Evolutionary conservation across 257 asterid genomes (phyloP), one percentile per base, ranked within the genome.

Genomic region (Ophiorrhiza pumila): DNA sequence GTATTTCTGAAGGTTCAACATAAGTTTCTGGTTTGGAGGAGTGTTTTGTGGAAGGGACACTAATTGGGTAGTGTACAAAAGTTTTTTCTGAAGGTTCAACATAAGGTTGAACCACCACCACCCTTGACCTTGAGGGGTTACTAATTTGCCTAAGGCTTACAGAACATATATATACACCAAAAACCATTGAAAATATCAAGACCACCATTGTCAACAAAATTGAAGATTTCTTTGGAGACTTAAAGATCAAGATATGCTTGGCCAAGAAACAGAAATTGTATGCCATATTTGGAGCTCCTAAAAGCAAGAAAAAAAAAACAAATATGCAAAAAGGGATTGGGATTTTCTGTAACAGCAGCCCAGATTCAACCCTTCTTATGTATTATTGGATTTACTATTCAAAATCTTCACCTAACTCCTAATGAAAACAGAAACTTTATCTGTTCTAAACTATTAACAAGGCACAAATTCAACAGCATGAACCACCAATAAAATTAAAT

Each of bases 121-220:
- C 89, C 66, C 98, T 90, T 13, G 90, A 88, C 73, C 78, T 89
- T 52, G 88, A 50, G 2, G 27, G 82, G 29, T 63, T 83, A 49
- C 85, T 86, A 52, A 83, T 74, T 85, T 93, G 95, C 89, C 70
- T 89, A 35, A 93, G 85, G 80, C 95, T 87, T 63, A 93, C 73
- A 4, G 93, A 82, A 81, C 88, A 93, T 73, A 90, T 84, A 67
- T 85, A 93, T 42, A 93, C 85, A 57, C 97, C 96, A 74, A 90
- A 93, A 50, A 86, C 86, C 97, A 93, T 84, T 32, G 90, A 84
- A 27, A 90, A 81, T 32, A 87, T 85, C 84, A 93, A 78, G 69
- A 93, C 95, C 79, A 82, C 82, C 93, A 84, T 86, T 80, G 97
- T 84, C 80, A 83, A 76, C 71, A 80, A 80, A 77, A 89, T 71